phyloP scores from a whole-genome alignment of 2,329 filamentous ascomycete species.

The Alternaria sp. region DNA sequence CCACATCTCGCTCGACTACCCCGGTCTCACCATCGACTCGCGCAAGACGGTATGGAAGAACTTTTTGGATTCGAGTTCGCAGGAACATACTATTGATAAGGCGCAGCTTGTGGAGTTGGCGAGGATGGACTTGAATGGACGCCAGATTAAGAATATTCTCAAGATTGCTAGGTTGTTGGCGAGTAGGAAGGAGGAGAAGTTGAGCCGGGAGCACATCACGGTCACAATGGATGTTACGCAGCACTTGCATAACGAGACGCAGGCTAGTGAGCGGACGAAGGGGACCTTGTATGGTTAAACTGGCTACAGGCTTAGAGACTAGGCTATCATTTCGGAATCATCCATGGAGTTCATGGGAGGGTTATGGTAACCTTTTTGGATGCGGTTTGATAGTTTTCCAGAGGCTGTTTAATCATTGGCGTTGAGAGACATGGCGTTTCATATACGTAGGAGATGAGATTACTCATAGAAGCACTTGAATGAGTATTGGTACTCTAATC shows the following conservation, averaged over 20 bases:
- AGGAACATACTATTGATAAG: constrained; percentile 21
- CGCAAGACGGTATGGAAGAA: constrained; percentile 51
- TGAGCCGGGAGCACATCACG: constrained; percentile 42
- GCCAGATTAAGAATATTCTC: constrained; percentile 61
- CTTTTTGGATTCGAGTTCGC: constrained; percentile 46
- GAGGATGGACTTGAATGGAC: constrained; percentile 57
- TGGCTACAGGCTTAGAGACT: neutral
- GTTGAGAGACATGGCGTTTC: neutral
- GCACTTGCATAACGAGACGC: constrained; percentile 51
- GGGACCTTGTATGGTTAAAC: constrained; percentile 25
- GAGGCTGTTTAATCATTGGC: neutral
- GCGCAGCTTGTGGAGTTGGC: constrained; percentile 45
- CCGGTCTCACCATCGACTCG: constrained; percentile 31
- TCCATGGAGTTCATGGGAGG: neutral
- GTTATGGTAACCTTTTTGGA: neutral
- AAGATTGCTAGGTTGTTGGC: constrained; percentile 43
- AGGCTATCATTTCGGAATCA: too few species aligned
- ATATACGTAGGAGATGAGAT: too few species aligned
- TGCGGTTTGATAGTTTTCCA: too few species aligned
- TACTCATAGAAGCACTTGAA: too few species aligned
- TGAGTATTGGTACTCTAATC: too few species aligned
- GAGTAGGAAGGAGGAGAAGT: constrained; percentile 37
- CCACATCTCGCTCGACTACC: constrained; percentile 44
- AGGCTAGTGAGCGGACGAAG: constrained; percentile 39
- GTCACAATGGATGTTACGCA: constrained; percentile 52